Conservation (phyloP, 306 rosid genomes). For the Senna tora region DNA sequence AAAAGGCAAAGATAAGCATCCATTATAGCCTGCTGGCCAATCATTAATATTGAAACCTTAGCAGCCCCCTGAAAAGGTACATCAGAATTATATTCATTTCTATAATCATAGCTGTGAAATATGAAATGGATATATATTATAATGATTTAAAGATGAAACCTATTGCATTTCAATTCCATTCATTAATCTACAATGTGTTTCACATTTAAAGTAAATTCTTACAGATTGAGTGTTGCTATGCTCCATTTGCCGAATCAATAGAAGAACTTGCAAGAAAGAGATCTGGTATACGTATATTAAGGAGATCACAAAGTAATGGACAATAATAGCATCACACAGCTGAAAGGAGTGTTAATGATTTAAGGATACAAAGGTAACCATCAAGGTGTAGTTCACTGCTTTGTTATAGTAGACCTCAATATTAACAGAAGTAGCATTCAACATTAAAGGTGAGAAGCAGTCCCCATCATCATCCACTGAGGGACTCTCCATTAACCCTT, state of each 20-base stretch:
- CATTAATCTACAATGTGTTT: slow-evolving; percentile 2
- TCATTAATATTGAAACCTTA: slow-evolving; percentile 88
- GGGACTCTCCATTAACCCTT: slow-evolving; percentile 94
- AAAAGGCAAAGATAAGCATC: slow-evolving; percentile 95
- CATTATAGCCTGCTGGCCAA: slow-evolving; percentile 96
- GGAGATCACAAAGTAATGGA: slow-evolving; percentile 47
- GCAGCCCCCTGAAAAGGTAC: slow-evolving; percentile 81
- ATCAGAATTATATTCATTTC: slow-evolving; percentile 34
- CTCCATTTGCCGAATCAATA: slow-evolving; percentile 95
- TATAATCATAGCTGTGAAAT: slow-evolving; percentile 5
- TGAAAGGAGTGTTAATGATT: slow-evolving; percentile 18
- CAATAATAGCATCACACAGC: slow-evolving; percentile 26
- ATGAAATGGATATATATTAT: slow-evolving; percentile 10
- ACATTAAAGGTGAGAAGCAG: slow-evolving; percentile 77
- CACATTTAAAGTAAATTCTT: slow-evolving; percentile 46
- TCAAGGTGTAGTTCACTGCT: slow-evolving; percentile 95
- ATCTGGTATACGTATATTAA: slow-evolving; percentile 62
- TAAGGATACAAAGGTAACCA: slow-evolving; percentile 99
- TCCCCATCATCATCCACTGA: slow-evolving; percentile 78
- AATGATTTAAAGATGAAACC: not conserved
- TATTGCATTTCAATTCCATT: slow-evolving; percentile 10
- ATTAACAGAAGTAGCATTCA: slow-evolving; percentile 87
- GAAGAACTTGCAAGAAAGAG: slow-evolving; percentile 92
- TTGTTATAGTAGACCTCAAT: slow-evolving; percentile 90
- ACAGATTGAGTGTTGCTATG: slow-evolving; percentile 98